phyloP scores from a whole-genome alignment of 75 land plant genomes.

The Selaginella moellendorffii region DNA sequence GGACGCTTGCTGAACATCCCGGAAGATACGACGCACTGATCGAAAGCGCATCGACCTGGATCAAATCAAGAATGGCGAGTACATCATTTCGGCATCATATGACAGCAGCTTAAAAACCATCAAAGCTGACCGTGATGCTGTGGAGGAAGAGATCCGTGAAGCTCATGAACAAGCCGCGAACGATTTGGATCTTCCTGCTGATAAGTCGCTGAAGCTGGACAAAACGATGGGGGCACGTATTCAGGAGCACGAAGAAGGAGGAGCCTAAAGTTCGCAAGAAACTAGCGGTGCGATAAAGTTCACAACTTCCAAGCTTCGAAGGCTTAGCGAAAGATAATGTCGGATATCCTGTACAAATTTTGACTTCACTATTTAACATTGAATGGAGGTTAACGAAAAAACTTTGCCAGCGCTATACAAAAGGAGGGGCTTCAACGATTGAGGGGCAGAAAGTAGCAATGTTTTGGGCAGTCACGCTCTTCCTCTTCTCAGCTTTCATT shows the following conservation, averaged over 20 bases:
- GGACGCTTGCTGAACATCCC: constrained; percentile 56
- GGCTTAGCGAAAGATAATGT: constrained; percentile 59
- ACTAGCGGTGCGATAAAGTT: constrained; percentile 57
- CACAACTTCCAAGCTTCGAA: constrained; percentile 83
- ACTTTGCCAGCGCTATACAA: too few species aligned
- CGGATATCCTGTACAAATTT: too few species aligned
- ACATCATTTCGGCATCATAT: constrained; percentile 84
- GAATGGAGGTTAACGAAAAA: too few species aligned
- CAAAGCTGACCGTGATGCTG: constrained; percentile 47
- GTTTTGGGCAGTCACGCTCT: too few species aligned
- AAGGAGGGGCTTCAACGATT: too few species aligned
- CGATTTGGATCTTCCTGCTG: constrained; percentile 81
- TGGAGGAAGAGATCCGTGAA: constrained; percentile 56
- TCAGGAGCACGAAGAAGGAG: constrained; percentile 94
- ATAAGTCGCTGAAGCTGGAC: constrained; percentile 77
- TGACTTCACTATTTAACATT: too few species aligned
- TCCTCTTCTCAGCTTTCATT: too few species aligned
- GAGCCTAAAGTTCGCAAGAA: constrained; percentile 86
- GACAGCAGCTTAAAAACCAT: constrained; percentile 40
- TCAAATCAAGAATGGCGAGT: constrained; percentile 89
- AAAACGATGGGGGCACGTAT: constrained; percentile 85
- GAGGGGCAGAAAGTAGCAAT: too few species aligned
- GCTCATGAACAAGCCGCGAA: constrained; percentile 60
- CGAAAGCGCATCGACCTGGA: constrained; percentile 80
- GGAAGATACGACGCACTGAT: constrained; percentile 71